phyloP scores from a whole-genome alignment of 106 monocot species.

The Dendrobium nobile region DNA sequence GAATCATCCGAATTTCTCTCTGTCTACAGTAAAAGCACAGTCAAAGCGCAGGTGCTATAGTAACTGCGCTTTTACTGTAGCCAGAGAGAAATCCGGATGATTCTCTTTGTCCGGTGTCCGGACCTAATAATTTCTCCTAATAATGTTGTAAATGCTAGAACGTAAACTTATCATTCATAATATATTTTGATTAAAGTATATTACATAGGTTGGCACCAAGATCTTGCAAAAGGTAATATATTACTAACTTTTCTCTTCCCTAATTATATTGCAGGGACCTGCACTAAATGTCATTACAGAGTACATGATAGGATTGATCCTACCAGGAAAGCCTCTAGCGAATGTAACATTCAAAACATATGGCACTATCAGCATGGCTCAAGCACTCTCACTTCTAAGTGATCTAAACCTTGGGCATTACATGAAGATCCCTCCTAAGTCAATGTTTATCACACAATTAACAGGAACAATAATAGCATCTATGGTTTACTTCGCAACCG shows the following conservation, averaged over 20 bases:
- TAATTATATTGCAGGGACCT: constrained; percentile 38
- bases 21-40: no score
- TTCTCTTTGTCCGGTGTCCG: no score
- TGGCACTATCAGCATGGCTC: constrained; percentile 73
- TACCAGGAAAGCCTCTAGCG: constrained; percentile 71
- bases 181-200: no score
- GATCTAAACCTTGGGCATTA: constrained; percentile 25
- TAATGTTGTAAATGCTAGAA: no score
- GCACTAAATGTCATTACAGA: constrained; percentile 63
- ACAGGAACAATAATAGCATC: constrained; percentile 59
- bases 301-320: constrained; percentile 14
- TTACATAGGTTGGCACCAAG: no score
- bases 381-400: constrained; percentile 53
- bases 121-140: no score
- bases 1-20: no score
- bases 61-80: no score
- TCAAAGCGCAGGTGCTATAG: no score
- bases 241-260: neutral
- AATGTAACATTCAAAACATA: constrained; percentile 89
- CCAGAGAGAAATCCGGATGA: no score
- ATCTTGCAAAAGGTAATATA: no score
- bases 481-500: constrained; percentile 47
- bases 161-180: no score
- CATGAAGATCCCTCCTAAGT: constrained; percentile 26
- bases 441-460: constrained; percentile 32